phyloP scores from a whole-genome alignment of 495 filamentous ascomycete genomes.

The Margaritispora aquatica region DNA sequence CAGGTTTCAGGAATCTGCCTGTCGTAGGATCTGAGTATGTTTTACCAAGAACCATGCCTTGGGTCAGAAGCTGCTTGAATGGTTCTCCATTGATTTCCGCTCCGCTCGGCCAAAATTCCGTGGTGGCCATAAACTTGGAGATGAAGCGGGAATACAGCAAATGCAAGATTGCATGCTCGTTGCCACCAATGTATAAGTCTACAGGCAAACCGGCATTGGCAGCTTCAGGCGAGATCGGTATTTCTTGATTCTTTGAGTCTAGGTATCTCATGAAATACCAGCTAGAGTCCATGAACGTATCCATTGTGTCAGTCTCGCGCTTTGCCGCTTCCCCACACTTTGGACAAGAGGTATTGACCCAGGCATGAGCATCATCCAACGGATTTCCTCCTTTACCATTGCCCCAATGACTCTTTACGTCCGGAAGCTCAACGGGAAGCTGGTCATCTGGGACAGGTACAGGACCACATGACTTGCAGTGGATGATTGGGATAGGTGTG shows the following conservation, averaged over 20 bases:
- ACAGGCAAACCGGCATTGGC: conserved; percentile 59
- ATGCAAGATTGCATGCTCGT: conserved; percentile 87
- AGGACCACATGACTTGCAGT: conserved; percentile 69
- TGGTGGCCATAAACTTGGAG: conserved; percentile 72
- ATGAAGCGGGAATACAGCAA: conserved; percentile 90
- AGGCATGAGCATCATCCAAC: conserved; percentile 62
- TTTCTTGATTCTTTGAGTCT: conserved; percentile 56
- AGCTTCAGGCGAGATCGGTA: conserved; percentile 51
- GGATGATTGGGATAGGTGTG: conserved; percentile 82
- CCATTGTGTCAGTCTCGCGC: conserved; percentile 91
- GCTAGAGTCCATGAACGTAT: conserved; percentile 89
- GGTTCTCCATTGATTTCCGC: conserved; percentile 49
- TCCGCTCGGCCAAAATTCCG: conserved; percentile 42
- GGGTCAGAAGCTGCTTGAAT: conserved; percentile 73
- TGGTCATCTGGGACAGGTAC: conserved; percentile 73
- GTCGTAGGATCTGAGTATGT: conserved; percentile 71
- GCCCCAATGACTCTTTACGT: conserved; percentile 60
- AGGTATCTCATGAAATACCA: conserved; percentile 86
- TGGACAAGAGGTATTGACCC: conserved; percentile 71
- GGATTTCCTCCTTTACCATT: conserved; percentile 70
- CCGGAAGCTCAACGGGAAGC: conserved; percentile 70
- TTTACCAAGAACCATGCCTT: conserved; percentile 90
- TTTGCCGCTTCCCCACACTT: conserved; percentile 62
- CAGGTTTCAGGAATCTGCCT: conserved; percentile 70
- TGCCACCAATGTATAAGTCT: conserved; percentile 79